These are phyloP conservation scores for Metschnikowia orientalis DNA, from an alignment of 805 yeast species.

Conservation along the genomic window DNA sequence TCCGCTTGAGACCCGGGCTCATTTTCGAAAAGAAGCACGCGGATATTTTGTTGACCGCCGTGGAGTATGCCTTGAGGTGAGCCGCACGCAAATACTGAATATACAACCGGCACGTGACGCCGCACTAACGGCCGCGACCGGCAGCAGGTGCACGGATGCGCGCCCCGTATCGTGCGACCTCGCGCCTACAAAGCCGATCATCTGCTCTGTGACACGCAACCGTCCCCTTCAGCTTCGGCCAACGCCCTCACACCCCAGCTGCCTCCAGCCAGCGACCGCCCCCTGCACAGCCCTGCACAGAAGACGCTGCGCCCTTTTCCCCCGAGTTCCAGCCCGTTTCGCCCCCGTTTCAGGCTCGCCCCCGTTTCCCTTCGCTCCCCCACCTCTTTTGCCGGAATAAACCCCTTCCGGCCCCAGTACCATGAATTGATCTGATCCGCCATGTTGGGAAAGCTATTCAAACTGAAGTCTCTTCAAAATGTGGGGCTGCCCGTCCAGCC, in stretches of 20 bases:
- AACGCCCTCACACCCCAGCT: no score
- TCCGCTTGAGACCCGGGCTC: constrained; percentile 63
- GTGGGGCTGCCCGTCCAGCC: constrained; percentile 6
- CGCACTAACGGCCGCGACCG: no score
- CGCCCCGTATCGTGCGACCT: no score
- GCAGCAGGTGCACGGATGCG: constrained; percentile 1
- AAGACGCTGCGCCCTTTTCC: background rate
- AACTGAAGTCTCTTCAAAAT: constrained; percentile 23
- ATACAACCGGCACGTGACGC: no score
- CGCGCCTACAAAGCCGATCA: no score
- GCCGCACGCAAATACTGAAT: no score
- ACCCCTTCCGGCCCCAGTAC: background rate
- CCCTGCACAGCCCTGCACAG: background rate
- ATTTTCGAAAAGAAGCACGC: constrained; percentile 60
- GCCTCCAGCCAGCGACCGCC: no score
- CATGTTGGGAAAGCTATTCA: constrained; percentile 37
- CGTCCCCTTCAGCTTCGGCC: no score
- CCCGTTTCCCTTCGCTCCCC: background rate
- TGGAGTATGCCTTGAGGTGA: constrained; percentile 28
- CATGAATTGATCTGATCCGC: constrained; percentile 6
- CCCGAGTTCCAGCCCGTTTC: background rate
- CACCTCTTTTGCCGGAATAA: background rate
- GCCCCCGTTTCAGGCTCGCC: background rate
- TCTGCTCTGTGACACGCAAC: no score
- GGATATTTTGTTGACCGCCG: constrained; percentile 47